Conservation (phyloP, 805 yeast genomes). For the Candida orba region DNA sequence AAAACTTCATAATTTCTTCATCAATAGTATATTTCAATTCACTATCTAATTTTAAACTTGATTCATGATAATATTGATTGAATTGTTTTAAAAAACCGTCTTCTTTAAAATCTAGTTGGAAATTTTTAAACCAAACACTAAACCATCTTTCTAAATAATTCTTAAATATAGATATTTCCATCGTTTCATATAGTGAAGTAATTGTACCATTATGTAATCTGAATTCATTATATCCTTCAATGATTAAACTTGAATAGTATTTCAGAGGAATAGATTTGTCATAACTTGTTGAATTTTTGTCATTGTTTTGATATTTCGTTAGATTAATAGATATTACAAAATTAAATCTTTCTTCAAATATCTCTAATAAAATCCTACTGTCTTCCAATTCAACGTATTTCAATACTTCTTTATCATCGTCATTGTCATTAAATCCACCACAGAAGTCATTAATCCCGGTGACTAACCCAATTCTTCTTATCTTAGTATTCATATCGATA, state of each 20-base stretch:
- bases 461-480: conserved; percentile 34
- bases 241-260: conserved; percentile 20
- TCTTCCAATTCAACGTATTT: conserved; percentile 24
- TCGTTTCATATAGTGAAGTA: conserved; percentile 10
- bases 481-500: conserved; percentile 25
- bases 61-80: conserved; percentile 18
- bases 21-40: conserved; percentile 11
- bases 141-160: conserved; percentile 28
- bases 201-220: conserved; percentile 21
- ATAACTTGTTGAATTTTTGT: conserved; percentile 4
- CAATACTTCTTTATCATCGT: not conserved
- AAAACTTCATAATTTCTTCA: conserved; percentile 3
- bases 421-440: conserved; percentile 5
- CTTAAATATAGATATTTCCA: conserved; percentile 14
- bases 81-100: conserved; percentile 29
- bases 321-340: conserved; percentile 19
- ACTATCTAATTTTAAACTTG: conserved; percentile 19
- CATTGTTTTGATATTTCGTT: conserved; percentile 13
- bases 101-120: conserved; percentile 22
- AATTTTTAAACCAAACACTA: conserved; percentile 28
- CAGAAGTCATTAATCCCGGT: conserved; percentile 27
- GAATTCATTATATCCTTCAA: conserved; percentile 21
- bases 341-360: conserved; percentile 25
- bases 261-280: conserved; percentile 19
- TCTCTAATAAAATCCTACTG: conserved; percentile 20